These are phyloP conservation scores for Marasmius tenuissimus DNA, from an alignment of 1,284 basidiomycete genomes.

Conservation along the genomic window DNA sequence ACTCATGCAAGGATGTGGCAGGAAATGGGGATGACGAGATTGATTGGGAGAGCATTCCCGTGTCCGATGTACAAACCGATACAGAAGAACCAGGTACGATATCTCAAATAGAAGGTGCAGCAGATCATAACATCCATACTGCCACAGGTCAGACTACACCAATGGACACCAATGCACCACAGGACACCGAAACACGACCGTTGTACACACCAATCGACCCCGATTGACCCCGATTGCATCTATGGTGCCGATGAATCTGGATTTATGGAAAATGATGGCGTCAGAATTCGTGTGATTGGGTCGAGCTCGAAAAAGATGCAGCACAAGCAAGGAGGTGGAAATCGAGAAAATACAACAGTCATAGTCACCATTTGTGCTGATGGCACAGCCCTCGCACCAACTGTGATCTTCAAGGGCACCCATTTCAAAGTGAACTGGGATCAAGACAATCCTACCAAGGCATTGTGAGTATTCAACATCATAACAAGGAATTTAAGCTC, in stretches of 20 bases:
- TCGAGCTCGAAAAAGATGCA: constrained; percentile 23
- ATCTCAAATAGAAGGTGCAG: not conserved
- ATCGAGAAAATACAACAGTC: constrained; percentile 29
- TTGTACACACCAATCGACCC: not conserved
- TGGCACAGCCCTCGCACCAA: constrained; percentile 25
- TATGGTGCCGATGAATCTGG: constrained; percentile 1
- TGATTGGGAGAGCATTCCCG: not conserved
- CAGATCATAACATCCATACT: not conserved
- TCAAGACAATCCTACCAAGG: constrained; percentile 24
- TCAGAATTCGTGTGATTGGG: constrained; percentile 13
- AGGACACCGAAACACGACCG: not conserved
- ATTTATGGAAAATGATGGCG: not conserved
- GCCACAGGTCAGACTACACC: not conserved
- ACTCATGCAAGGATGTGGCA: not conserved
- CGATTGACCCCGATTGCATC: not conserved
- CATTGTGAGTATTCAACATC: constrained; percentile 18
- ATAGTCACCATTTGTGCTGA: constrained; percentile 35
- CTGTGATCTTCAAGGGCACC: constrained; percentile 36
- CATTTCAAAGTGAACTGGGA: constrained; percentile 25
- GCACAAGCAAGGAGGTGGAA: constrained; percentile 21
- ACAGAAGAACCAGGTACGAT: not conserved
- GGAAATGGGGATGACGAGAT: not conserved
- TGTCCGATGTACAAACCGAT: not conserved
- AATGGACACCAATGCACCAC: not conserved
- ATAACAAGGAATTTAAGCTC: not conserved